These are phyloP conservation scores for Zygosaccharomyces siamensis DNA, from an alignment of 805 yeast genomes.

Conservation along the genomic window DNA sequence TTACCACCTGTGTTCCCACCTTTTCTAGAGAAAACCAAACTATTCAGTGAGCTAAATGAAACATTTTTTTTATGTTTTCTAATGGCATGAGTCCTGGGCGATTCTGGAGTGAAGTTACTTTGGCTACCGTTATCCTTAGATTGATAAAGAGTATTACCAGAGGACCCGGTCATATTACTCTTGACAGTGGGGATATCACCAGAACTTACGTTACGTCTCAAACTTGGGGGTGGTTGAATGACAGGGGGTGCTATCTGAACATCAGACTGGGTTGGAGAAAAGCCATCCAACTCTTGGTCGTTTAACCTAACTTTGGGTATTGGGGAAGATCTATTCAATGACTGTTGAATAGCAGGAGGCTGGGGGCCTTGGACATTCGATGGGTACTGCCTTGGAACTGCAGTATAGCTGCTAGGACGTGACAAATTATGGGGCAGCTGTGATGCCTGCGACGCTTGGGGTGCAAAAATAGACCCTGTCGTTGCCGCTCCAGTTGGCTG, in stretches of 20 bases:
- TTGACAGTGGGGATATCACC: constrained; percentile 12
- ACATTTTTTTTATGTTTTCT: constrained; percentile 35
- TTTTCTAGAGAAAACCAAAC: constrained; percentile 34
- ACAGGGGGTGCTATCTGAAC: constrained; percentile 1
- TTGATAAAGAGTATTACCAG: constrained; percentile 18
- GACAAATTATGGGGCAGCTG: not conserved
- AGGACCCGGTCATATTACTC: constrained; percentile 7
- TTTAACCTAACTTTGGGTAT: constrained; percentile 22
- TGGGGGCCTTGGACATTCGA: not conserved
- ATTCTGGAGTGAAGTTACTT: constrained; percentile 16
- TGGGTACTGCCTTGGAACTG: not conserved
- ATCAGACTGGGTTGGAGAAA: constrained; percentile 1
- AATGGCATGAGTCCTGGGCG: constrained; percentile 26
- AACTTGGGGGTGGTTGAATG: constrained; percentile 8
- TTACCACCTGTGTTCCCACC: constrained; percentile 19
- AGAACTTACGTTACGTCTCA: constrained; percentile 13
- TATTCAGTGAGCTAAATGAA: constrained; percentile 34
- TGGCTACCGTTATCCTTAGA: constrained; percentile 23
- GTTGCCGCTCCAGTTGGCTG: not conserved
- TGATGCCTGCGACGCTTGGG: not conserved
- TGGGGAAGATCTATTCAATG: constrained; percentile 2
- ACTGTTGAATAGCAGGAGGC: not conserved
- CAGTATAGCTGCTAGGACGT: not conserved
- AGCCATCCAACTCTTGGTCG: constrained; percentile 17
- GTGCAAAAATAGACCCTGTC: not conserved